Conservation (phyloP, 2,329 filamentous ascomycete species). For the Xylariaceae sp. region DNA sequence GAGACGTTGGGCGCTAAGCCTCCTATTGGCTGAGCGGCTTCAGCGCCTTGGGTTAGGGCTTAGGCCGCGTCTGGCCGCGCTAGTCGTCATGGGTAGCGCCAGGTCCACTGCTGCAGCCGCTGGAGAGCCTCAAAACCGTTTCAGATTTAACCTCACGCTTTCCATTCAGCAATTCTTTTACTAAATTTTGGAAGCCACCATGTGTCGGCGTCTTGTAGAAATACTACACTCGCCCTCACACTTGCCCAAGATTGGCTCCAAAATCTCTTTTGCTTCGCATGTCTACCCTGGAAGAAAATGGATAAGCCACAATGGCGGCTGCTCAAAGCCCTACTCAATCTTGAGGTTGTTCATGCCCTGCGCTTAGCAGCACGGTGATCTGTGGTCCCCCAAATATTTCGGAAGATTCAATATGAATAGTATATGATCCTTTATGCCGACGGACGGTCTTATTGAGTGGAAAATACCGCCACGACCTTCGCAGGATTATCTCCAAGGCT, state of each 20-base stretch:
- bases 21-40: constrained; percentile 2
- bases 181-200: too few relatives aligned
- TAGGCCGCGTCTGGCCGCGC: constrained; percentile 6
- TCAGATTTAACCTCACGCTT: not conserved
- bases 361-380: too few relatives aligned
- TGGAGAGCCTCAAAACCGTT: constrained; percentile 1
- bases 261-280: not conserved
- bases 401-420: too few relatives aligned
- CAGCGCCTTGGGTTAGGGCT: not conserved
- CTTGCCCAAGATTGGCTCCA: not conserved
- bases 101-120: constrained; percentile 12
- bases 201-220: not conserved
- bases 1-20: constrained; percentile 13
- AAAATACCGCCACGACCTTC: too few relatives aligned
- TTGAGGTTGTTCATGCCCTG: too few relatives aligned
- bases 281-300: not conserved
- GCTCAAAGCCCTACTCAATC: too few relatives aligned
- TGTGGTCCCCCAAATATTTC: too few relatives aligned
- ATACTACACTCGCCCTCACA: not conserved
- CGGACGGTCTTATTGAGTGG: too few relatives aligned
- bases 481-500: too few relatives aligned
- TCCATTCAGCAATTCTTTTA: not conserved
- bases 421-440: too few relatives aligned
- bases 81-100: constrained; percentile 10
- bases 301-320: too few relatives aligned